Evolutionary conservation across 2,329 filamentous ascomycete species (phyloP), one percentile per base, ranked within the genome.

Genomic region (Pseudonectria buxi): DNA sequence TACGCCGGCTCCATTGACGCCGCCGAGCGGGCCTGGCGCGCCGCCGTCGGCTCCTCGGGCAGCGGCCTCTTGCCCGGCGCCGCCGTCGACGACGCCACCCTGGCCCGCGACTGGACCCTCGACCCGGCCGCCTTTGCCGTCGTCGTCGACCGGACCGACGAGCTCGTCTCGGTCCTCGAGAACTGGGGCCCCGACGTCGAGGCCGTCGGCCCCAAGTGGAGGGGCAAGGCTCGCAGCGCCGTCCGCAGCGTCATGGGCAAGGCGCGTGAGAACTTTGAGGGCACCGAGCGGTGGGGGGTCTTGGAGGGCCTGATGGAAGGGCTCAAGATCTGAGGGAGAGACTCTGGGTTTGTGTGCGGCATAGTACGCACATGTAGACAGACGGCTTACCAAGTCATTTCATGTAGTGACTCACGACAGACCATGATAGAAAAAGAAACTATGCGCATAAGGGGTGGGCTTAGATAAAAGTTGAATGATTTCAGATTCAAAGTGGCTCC

Each of bases 1-100:
- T 84, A 82, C 2, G 63, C 67, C 0, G 80, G 79, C 2, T 86
- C 89, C 4, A 69, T 96, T 2, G 83, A 88, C 6, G 86, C 86
- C 2, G 78, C 89, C 22, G 92, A 96, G 63, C 89, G 90, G 55
- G 86, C 83, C 0, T 98, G 90, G 89, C 76, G 92, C 3, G 78
- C 83, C 1, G 76, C 82, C 0, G 67, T 74, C 0, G 68, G 71
- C 33, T 63, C 75, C 47, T 68, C 76, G 18, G 54, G 66, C 39
- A 39, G 64, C 47, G 55, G 66, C 39, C 51, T 72, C 55, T 72
- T 53, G 56, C 68, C 44, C 36, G 67, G 59, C 41, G 71, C 67
- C 28, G 42, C 43, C 11, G 37, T 40, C 4, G 42, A 43, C 3
- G 52, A 51, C 26, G 36, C 45, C 7, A 32, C 38, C 4, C 30